Percentiles rank a stretch among this genome's conserved stretches.
These are phyloP conservation scores for Ambrosiella cleistominuta DNA, from an alignment of 2,329 filamentous ascomycete genomes.

Conservation along the genomic window DNA sequence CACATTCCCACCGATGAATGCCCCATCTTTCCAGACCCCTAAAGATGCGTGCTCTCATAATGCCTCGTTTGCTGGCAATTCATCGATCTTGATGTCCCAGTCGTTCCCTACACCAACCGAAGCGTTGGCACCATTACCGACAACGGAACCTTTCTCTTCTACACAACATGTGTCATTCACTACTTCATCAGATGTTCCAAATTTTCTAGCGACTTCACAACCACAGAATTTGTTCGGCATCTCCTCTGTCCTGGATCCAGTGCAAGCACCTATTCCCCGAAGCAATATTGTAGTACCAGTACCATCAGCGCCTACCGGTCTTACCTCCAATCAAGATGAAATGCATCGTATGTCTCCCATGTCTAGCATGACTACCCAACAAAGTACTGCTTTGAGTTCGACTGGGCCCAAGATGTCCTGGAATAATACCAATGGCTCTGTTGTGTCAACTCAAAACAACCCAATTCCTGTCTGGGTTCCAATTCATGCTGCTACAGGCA, in stretches of 20 bases:
- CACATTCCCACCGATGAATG: background rate
- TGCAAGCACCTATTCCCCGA: background rate
- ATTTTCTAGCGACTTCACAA: background rate
- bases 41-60: background rate
- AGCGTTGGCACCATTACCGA: background rate
- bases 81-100: background rate
- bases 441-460: slow-evolving; percentile 1
- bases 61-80: background rate
- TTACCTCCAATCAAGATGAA: background rate
- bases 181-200: background rate
- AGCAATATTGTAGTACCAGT: background rate
- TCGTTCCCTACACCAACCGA: background rate
- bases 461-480: slow-evolving; percentile 11
- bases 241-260: background rate
- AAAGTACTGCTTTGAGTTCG: background rate
- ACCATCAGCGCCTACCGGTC: background rate
- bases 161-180: background rate
- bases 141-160: background rate
- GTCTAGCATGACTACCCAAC: background rate
- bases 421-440: background rate
- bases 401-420: slow-evolving; percentile 1
- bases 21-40: background rate
- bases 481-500: slow-evolving; percentile 8
- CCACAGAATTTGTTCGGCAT: background rate
- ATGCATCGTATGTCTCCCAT: background rate